Evolutionary conservation across 2,329 filamentous ascomycete genomes (phyloP).

Genomic region (Malbranchea cinnamomea): DNA sequence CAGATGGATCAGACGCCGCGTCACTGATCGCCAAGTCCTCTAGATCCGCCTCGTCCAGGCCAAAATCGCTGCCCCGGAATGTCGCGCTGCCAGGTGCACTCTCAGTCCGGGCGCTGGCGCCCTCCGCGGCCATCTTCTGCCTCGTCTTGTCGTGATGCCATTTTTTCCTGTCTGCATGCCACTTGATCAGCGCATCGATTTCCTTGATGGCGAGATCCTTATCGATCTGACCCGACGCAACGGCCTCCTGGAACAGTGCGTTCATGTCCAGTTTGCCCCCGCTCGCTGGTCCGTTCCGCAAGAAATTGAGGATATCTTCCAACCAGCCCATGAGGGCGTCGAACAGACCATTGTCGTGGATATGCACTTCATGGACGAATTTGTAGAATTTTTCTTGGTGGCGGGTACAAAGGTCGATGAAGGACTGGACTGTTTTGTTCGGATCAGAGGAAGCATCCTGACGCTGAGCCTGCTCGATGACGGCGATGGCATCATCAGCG

Average conservation of each 20-base stretch:
- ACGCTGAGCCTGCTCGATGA: slow-evolving; percentile 51
- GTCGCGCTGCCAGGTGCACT: slow-evolving; percentile 35
- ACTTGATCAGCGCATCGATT: slow-evolving; percentile 73
- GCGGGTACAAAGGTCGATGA: slow-evolving; percentile 88
- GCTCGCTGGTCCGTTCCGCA: slow-evolving; percentile 62
- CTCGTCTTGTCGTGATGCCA: slow-evolving; percentile 97
- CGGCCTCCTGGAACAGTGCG: slow-evolving; percentile 69
- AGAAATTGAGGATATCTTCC: slow-evolving; percentile 84
- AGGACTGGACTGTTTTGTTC: slow-evolving; percentile 94
- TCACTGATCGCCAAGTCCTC: slow-evolving; percentile 75
- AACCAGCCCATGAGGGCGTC: slow-evolving; percentile 95
- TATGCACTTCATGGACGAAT: slow-evolving; percentile 94
- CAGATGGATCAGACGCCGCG: slow-evolving; percentile 47
- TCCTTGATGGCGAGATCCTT: slow-evolving; percentile 59
- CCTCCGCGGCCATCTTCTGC: slow-evolving; percentile 93
- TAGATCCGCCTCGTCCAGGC: slow-evolving; percentile 66
- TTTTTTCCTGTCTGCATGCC: slow-evolving; percentile 91
- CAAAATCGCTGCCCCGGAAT: slow-evolving; percentile 78
- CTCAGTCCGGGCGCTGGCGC: slow-evolving; percentile 28
- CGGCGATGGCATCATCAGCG: slow-evolving; percentile 79
- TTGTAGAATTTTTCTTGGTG: slow-evolving; percentile 98
- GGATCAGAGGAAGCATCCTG: slow-evolving; percentile 86
- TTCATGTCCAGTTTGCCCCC: slow-evolving; percentile 90
- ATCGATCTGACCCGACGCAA: slow-evolving; percentile 52
- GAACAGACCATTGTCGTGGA: slow-evolving; percentile 92